phyloP scores from a whole-genome alignment of 1,284 basidiomycete genomes.

The Leccinum holopus region DNA sequence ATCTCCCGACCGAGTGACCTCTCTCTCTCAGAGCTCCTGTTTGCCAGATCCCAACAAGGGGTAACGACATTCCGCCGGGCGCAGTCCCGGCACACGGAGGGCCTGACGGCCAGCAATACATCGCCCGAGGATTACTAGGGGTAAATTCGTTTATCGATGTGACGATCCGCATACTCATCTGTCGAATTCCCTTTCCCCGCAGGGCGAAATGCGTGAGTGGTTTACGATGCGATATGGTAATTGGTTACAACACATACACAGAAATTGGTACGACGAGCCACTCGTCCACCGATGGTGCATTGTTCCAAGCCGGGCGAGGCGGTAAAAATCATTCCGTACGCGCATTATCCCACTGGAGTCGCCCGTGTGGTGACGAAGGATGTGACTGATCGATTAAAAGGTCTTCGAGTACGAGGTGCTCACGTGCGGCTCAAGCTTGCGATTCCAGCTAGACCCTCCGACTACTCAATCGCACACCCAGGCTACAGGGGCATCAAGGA shows the following conservation, averaged over 20 bases:
- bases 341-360: neutral
- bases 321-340: constrained; percentile 14
- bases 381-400: constrained; percentile 12
- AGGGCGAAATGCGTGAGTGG: constrained; percentile 27
- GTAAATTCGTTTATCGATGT: constrained; percentile 6
- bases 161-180: constrained; percentile 9
- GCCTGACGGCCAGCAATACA: constrained; percentile 15
- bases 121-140: constrained; percentile 20
- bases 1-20: neutral
- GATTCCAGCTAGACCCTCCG: constrained; percentile 15
- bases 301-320: constrained; percentile 15
- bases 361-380: neutral
- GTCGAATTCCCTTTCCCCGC: neutral
- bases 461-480: neutral
- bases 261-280: constrained; percentile 24
- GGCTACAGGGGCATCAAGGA: neutral
- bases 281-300: constrained; percentile 16
- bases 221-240: neutral
- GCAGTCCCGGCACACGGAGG: constrained; percentile 21
- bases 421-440: constrained; percentile 21
- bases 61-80: constrained; percentile 24
- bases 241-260: constrained; percentile 2
- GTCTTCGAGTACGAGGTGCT: constrained; percentile 28
- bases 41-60: constrained; percentile 17
- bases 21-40: neutral